These are phyloP conservation scores for Ulota crispa DNA, from an alignment of 225 moss, liverwort and hornwort species.

Conservation along the genomic window DNA sequence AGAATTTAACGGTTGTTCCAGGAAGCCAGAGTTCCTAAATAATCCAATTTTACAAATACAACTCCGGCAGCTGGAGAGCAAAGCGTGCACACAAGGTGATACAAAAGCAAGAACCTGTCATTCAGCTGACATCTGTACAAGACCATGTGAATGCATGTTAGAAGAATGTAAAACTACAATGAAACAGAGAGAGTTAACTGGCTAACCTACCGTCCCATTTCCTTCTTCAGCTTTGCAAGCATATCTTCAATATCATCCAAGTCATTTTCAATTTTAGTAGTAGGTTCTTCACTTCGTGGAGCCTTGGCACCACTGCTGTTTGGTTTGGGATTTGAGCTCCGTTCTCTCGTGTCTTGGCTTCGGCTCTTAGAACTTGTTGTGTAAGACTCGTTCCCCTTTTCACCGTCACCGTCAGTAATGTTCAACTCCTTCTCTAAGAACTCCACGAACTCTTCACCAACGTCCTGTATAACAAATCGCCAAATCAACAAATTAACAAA, in stretches of 20 bases:
- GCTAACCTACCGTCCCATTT: constrained; percentile 58
- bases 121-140: constrained; percentile 7
- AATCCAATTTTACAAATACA: constrained; percentile 10
- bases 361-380: constrained; percentile 23
- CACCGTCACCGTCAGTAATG: constrained; percentile 48
- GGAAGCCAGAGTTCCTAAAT: not conserved
- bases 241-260: constrained; percentile 91
- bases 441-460: constrained; percentile 97
- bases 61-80: not conserved
- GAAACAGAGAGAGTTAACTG: not conserved
- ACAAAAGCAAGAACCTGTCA: not conserved
- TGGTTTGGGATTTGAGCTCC: constrained; percentile 29
- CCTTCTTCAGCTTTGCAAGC: constrained; percentile 86
- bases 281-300: constrained; percentile 22
- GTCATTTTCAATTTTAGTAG: constrained; percentile 49
- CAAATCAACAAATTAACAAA: not conserved
- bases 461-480: constrained; percentile 51
- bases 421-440: constrained; percentile 93
- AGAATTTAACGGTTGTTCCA: not conserved
- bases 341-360: constrained; percentile 34
- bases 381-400: constrained; percentile 23
- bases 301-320: constrained; percentile 25
- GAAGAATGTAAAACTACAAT: not conserved
- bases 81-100: not conserved
- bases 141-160: not conserved